Base-by-base conservation (phyloP, 306 rosid genomes). In the Vigna mungo region DNA sequence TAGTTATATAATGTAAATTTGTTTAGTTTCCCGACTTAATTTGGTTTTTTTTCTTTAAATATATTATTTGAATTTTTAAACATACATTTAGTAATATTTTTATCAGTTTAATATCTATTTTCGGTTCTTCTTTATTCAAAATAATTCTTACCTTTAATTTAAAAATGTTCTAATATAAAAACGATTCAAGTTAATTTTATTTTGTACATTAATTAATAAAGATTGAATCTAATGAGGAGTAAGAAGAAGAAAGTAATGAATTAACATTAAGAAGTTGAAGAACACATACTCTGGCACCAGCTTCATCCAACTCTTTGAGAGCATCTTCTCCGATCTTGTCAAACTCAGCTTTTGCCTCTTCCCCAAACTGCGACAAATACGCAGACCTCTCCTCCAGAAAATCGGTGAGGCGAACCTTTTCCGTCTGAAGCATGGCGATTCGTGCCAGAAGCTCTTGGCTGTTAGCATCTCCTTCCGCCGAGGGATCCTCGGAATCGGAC, bases 281-380 rank as follows among this genome's bases (percentile, higher is more conserved):
- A 1, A 27, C 4, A 68, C 89, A 69, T 80, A 90, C 97, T 84
- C 97, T 83, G 44, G 80, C 85, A 58, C 91, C 54, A 70, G 96
- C 97, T 84, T 91, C 96, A 46, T 95, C 97, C 15, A 95, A 86
- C 55, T 80, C 99, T 74, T 87, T 85, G 71, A 89, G 93, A 18
- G 97, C 97, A 47, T 91, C 91, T 84, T 90, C 97, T 51, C 90
- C 93, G 74, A 92, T 72, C 91, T 89, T 95, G 78, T 91, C 96
- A 56, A 95, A 80, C 66, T 95, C 96, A 0, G 92, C 91, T 5
- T 79, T 74, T 46, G 96, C 90, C 64, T 89, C 96, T 79, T 95
- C 99, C 2, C 91, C 97, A 43, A 92, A 92, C 63, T 92, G 87
- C 16, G 89, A 71, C 11, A 94, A 85, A 72, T 92, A 90, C 3